A percentile compares a stretch with the other conserved stretches of the same genome.
phyloP scores from a whole-genome alignment of 352 stramenopile species.

The Globisporangium canariense region DNA sequence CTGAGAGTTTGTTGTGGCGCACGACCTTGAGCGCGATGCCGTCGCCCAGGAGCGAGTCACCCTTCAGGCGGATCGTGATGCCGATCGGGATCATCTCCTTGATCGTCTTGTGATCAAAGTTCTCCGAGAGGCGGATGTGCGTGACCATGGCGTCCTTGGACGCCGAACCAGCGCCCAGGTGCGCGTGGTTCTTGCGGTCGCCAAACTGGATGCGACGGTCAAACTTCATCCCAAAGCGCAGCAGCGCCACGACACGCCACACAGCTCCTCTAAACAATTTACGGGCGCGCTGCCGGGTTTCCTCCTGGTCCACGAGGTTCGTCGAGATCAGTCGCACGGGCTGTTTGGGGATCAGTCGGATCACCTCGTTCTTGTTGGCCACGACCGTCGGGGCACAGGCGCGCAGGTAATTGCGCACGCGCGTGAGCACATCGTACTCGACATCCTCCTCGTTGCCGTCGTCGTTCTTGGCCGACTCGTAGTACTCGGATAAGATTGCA shows the following conservation, averaged over 20 bases:
- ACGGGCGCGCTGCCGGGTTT: conserved; percentile 69
- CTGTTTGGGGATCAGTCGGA: conserved; percentile 68
- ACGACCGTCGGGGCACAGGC: conserved; percentile 79
- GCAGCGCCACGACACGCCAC: conserved; percentile 82
- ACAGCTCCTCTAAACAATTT: conserved; percentile 84
- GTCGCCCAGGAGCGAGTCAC: conserved; percentile 75
- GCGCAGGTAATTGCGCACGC: conserved; percentile 71
- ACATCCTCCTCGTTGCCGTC: conserved; percentile 65
- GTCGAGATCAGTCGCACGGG: conserved; percentile 84
- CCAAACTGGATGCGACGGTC: conserved; percentile 79
- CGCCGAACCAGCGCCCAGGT: conserved; percentile 19
- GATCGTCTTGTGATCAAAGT: conserved; percentile 89
- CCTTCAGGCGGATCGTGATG: conserved; percentile 77
- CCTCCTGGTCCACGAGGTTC: conserved; percentile 85
- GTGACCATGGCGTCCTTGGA: conserved; percentile 53
- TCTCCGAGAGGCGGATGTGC: conserved; percentile 83
- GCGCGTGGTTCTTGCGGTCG: conserved; percentile 39
- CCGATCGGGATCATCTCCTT: conserved; percentile 88
- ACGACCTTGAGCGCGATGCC: conserved; percentile 76
- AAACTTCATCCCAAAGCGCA: conserved; percentile 88
- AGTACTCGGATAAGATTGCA: conserved; percentile 86
- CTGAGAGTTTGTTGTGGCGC: conserved; percentile 79
- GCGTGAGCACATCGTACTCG: conserved; percentile 85
- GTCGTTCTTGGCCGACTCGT: conserved; percentile 81
- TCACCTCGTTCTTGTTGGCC: conserved; percentile 70